Percentiles rank a stretch among this genome's conserved stretches.
Conservation (phyloP, 2,329 filamentous ascomycete species). For the Clonostachys solani region DNA sequence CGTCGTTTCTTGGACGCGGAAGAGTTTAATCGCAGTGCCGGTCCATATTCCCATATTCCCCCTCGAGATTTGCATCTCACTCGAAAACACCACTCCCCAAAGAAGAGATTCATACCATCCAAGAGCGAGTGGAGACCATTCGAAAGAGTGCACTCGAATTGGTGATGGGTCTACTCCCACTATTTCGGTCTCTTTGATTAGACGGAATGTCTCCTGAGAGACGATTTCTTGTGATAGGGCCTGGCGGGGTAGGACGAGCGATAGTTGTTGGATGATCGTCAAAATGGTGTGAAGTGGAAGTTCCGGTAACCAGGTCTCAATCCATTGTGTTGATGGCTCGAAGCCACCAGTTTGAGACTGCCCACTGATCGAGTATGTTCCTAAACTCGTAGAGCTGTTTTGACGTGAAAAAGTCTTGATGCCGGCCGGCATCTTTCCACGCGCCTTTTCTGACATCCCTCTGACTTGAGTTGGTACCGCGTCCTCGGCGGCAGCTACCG, state of each 20-base stretch:
- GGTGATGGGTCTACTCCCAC: slow-evolving; percentile 71
- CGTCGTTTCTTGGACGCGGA: slow-evolving; percentile 82
- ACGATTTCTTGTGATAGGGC: slow-evolving; percentile 35
- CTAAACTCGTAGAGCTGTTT: slow-evolving; percentile 81
- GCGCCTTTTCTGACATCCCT: slow-evolving; percentile 95
- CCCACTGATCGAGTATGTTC: slow-evolving; percentile 55
- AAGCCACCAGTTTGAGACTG: slow-evolving; percentile 60
- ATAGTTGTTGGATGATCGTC: slow-evolving; percentile 66
- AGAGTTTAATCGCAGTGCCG: slow-evolving; percentile 81
- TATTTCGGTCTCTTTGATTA: slow-evolving; percentile 58
- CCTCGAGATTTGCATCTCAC: slow-evolving; percentile 82
- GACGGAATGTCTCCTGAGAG: slow-evolving; percentile 41
- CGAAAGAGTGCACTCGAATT: slow-evolving; percentile 80
- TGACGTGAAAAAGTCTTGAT: slow-evolving; percentile 81
- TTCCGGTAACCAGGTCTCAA: slow-evolving; percentile 91
- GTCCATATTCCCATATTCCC: slow-evolving; percentile 94
- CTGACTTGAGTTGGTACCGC: slow-evolving; percentile 77
- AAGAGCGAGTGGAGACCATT: slow-evolving; percentile 85
- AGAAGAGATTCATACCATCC: slow-evolving; percentile 95
- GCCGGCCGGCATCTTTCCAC: slow-evolving; percentile 90
- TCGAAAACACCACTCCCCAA: slow-evolving; percentile 89
- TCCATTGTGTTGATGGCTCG: slow-evolving; percentile 77
- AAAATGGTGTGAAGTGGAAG: slow-evolving; percentile 84
- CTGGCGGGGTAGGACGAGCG: slow-evolving; percentile 51
- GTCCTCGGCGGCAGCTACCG: slow-evolving; percentile 66